Evolutionary conservation across 2,329 filamentous ascomycete species (phyloP).

Genomic region (Sarocladium oryzae): DNA sequence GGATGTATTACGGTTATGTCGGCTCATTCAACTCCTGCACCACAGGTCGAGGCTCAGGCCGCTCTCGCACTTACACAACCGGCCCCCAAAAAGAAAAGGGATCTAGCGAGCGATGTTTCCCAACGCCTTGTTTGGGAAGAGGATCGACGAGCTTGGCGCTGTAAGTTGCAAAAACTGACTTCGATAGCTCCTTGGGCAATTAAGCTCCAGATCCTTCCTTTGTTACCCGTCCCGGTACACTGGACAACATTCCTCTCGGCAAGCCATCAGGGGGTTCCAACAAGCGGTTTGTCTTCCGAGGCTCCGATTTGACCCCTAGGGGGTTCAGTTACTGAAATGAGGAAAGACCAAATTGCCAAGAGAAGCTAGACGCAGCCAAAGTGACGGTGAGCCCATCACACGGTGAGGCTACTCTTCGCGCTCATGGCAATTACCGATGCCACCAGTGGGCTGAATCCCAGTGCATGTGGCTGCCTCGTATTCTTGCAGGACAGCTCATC

Average conservation of each 20-base stretch:
- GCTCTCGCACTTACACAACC: neutral
- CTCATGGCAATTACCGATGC: neutral
- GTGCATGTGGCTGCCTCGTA: neutral
- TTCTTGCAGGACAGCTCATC: neutral
- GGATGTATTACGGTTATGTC: slow-evolving; percentile 3
- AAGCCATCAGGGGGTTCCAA: neutral
- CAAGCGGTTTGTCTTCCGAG: neutral
- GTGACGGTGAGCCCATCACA: neutral
- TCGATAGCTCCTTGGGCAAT: neutral
- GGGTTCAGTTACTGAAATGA: neutral
- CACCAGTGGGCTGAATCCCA: neutral
- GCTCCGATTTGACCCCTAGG: neutral
- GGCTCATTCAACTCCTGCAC: neutral
- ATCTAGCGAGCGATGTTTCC: neutral
- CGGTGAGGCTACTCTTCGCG: neutral
- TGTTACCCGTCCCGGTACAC: neutral
- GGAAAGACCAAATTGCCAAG: neutral
- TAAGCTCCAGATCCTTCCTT: neutral
- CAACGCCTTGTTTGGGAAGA: neutral
- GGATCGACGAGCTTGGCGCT: neutral
- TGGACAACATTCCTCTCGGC: neutral
- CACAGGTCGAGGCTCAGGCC: neutral
- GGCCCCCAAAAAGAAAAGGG: neutral
- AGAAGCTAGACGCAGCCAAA: neutral
- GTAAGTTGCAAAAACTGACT: neutral